Conservation (phyloP, 2,329 filamentous ascomycete species). For the Colletotrichum nymphaeae region DNA sequence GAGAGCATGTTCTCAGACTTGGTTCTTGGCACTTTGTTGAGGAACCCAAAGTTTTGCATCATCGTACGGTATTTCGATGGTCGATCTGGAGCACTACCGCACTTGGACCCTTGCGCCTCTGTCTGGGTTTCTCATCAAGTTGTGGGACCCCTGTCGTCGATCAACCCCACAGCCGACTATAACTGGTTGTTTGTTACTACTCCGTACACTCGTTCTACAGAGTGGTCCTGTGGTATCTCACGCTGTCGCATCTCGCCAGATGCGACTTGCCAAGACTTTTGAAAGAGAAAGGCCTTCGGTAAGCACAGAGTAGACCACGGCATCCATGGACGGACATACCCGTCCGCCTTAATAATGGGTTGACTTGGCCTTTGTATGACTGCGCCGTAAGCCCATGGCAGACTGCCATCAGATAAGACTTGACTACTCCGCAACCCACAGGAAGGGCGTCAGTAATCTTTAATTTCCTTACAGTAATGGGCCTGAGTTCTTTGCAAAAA, state of each 20-base stretch:
- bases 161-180: slow-evolving; percentile 1
- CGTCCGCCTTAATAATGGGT: not conserved
- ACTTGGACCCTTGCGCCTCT: not conserved
- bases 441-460: not conserved
- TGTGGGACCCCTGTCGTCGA: slow-evolving; percentile 4
- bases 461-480: not conserved
- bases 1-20: slow-evolving; percentile 8
- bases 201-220: not conserved
- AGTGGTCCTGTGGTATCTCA: not conserved
- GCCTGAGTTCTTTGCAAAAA: not conserved
- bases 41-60: slow-evolving; percentile 5
- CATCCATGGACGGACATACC: not conserved
- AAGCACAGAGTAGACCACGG: not conserved
- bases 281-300: not conserved
- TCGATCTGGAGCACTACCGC: not conserved
- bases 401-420: not conserved
- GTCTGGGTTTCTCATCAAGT: not conserved
- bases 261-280: not conserved
- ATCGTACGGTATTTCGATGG: not conserved
- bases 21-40: slow-evolving; percentile 4
- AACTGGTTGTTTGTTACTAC: not conserved
- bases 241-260: not conserved
- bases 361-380: not conserved
- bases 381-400: not conserved
- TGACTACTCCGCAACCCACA: too few relatives aligned